Conservation (phyloP, 1,139 yeast species). For the Pichia sp. region DNA sequence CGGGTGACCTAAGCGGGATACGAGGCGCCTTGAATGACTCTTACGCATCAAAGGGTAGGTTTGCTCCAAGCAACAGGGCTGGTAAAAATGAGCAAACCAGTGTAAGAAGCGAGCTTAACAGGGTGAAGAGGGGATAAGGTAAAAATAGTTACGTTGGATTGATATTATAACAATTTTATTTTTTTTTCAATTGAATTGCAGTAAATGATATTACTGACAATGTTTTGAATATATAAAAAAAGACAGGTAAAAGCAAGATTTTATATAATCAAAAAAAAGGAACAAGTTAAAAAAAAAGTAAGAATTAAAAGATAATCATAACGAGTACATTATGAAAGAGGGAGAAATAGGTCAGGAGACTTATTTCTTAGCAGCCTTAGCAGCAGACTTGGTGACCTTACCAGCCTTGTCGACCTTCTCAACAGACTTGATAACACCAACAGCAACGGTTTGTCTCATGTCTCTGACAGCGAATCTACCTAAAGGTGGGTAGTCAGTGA, state of each 20-base stretch:
- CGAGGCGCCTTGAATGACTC: not conserved
- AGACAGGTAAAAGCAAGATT: not conserved
- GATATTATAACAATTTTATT: not conserved
- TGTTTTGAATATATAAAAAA: slow-evolving; percentile 1
- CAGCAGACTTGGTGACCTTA: slow-evolving; percentile 99
- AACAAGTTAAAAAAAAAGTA: not conserved
- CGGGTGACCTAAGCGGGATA: not conserved
- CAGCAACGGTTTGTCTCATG: slow-evolving; percentile 99
- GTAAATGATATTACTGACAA: slow-evolving; percentile 10
- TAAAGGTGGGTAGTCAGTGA: slow-evolving; percentile 97
- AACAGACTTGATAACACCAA: slow-evolving; percentile 98
- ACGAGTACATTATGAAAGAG: not conserved
- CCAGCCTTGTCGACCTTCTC: slow-evolving; percentile 87
- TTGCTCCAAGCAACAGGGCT: not conserved
- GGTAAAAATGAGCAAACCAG: not conserved
- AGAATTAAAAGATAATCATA: slow-evolving; percentile 1
- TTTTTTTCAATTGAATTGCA: slow-evolving; percentile 8
- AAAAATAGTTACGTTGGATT: not conserved
- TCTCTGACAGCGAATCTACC: slow-evolving; percentile 99
- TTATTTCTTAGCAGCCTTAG: slow-evolving; percentile 97
- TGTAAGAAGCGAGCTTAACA: not conserved
- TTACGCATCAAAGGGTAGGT: not conserved
- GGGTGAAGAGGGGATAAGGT: not conserved
- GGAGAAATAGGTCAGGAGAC: slow-evolving; percentile 49
- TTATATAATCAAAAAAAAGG: not conserved